Evolutionary conservation across 805 yeast species (phyloP), one percentile per base, ranked within the genome.

Genomic region (Starmerella cellae): DNA sequence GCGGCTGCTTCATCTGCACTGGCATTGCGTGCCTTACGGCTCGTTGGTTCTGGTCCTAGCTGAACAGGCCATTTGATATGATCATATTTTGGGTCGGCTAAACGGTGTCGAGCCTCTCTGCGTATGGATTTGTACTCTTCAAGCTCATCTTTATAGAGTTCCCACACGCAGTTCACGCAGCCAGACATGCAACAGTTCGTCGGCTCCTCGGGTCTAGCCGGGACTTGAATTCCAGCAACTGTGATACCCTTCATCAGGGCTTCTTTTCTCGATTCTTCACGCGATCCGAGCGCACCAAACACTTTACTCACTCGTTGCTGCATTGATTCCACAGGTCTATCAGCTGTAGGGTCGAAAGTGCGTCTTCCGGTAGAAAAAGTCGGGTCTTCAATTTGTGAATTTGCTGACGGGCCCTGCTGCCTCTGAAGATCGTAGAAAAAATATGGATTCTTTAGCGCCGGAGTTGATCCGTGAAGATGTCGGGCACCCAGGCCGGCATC

Each of bases 131-230:
- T 74, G 95, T 95, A 91, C 27, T 83, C 83, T 48, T 75, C 77
- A 38, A 87, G 55, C 58, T 91, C 97, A 41, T 88, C 96, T 50
- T 80, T 78, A 58, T 75, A 88, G 42, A 82, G 64, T 54, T 87
- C 95, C 97, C 97, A 91, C 2, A 88, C 97, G 60, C 98, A 88
- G 61, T 88, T 85, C 24, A 83, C 77, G 60, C 98, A 88, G 1
- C 98, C 98, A 44, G 91, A 78, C 94, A 85, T 85, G 61, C 98
- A 88, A 60, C 98, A 88, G 60, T 88, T 85, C 53, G 87, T 94
- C 1, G 97, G 97, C 52, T 83, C 95, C 4, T 63, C 66, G 0
- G 98, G 97, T 56, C 70, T 72, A n/a, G 72, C 74, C 2, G 95
- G 95, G 0, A 88, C 94, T 6, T 57, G 59, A 0, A 91, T 66